Evolutionary conservation across 2,329 filamentous ascomycete species (phyloP).

Genomic region (Stagonosporopsis cucurbitacearum): DNA sequence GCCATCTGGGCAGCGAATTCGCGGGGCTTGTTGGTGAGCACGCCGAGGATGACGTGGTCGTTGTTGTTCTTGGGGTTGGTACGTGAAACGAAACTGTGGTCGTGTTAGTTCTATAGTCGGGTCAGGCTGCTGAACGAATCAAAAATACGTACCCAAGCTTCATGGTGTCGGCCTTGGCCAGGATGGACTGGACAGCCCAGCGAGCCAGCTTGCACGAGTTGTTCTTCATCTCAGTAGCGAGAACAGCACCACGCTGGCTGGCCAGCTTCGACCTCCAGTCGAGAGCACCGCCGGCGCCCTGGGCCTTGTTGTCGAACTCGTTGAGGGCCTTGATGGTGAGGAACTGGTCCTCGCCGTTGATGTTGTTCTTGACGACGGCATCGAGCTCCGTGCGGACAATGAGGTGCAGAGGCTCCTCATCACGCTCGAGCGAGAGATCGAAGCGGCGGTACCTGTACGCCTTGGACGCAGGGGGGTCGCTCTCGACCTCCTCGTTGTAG

Average conservation of each 20-base stretch:
- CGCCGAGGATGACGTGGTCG: constrained; percentile 93
- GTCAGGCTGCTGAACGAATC: background rate
- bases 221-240: constrained; percentile 99
- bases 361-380: constrained; percentile 92
- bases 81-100: constrained; percentile 89
- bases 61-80: constrained; percentile 90
- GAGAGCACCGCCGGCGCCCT: constrained; percentile 90
- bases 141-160: constrained; percentile 80
- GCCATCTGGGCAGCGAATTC: constrained; percentile 99
- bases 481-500: constrained; percentile 93
- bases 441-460: constrained; percentile 98
- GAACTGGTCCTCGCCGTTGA: constrained; percentile 89
- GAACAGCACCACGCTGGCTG: constrained; percentile 92
- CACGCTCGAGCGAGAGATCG: constrained; percentile 87
- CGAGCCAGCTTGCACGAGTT: constrained; percentile 98
- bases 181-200: constrained; percentile 96
- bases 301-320: constrained; percentile 98
- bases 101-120: constrained; percentile 15
- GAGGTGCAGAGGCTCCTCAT: constrained; percentile 91
- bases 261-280: constrained; percentile 97
- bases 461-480: constrained; percentile 92
- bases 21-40: constrained; percentile 95
- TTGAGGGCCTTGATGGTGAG: constrained; percentile 95
- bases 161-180: constrained; percentile 97
- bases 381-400: constrained; percentile 95